These are phyloP conservation scores for Lenwebbia sp. DNA, from an alignment of 345 rosid genomes.

Conservation along the genomic window DNA sequence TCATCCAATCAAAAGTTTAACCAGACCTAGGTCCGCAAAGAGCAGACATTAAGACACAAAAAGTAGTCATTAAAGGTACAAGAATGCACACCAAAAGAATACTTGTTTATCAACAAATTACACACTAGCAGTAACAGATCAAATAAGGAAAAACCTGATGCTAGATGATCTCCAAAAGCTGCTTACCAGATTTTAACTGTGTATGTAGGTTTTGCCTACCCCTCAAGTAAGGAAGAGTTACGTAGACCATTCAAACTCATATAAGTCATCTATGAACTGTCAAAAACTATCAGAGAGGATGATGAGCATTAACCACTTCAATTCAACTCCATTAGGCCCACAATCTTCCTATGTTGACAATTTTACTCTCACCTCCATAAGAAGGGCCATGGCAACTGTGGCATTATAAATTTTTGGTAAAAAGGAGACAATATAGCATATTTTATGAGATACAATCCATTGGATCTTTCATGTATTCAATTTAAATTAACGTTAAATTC, in stretches of 20 bases:
- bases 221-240: not conserved
- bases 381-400: not conserved
- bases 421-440: not conserved
- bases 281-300: not conserved
- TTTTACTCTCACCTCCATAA: not conserved
- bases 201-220: not conserved
- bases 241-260: not conserved
- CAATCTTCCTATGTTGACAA: not conserved
- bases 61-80: not conserved
- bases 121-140: not conserved
- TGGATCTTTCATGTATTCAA: not conserved
- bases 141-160: not conserved
- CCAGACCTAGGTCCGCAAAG: not conserved
- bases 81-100: not conserved
- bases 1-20: not conserved
- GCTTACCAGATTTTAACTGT: not conserved
- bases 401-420: not conserved
- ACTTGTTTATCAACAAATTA: not conserved
- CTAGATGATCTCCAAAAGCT: not conserved
- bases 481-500: not conserved
- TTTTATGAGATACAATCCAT: not conserved
- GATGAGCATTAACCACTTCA: not conserved
- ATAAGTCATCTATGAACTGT: not conserved
- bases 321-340: not conserved
- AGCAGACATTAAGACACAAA: not conserved